Evolutionary conservation across 2,329 filamentous ascomycete species (phyloP), one percentile per base, ranked within the genome.

Genomic region (Aaosphaeria arxii): DNA sequence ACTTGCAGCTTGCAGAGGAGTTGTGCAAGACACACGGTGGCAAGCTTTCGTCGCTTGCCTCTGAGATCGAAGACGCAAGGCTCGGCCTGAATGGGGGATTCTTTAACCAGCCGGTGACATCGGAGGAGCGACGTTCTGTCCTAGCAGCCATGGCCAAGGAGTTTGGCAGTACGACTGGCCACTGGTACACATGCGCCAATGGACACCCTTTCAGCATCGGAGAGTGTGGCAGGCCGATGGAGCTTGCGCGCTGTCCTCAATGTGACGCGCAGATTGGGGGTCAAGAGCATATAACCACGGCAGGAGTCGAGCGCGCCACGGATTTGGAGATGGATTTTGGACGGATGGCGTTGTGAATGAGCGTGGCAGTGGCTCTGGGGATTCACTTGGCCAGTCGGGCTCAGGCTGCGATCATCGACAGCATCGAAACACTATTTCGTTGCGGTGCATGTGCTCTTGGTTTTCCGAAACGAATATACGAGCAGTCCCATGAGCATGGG

Each of bases 201-300:
- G 74, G 75, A 1, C 79, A 84, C 55, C 76, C 78, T 4, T 75
- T 87, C 53, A 80, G 82, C 0, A 74, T 86, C 36, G 82, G 82
- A 1, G 80, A 86, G 49, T 86, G 83, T 57, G 83, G 83, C 2
- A 79, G 81, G 74, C 79, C 83, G 0, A 84, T 85, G 80, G 50
- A 87, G 63, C 44, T 59, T 29, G 75, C 82, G 1, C 62, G 63
- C 1, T 88, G 85, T 53, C 82, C 84, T 0, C 77, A 87, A 52
- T 88, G 85, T 53, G 76, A 72, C 3, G 73, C 74, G 1, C 51
- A 64, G 0, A 75, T 87, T 33, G 84, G 83, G 1, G 83, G 85
- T 0, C 57, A 55, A 40, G 4, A 75, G 41, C 81, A 86, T 62
- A 43, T 5, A 7, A 45, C 74, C 17, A 74, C 68, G 1, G 68